A percentile compares a stretch with the other conserved stretches of the same genome.
Conservation (phyloP, 2,329 filamentous ascomycete genomes). For the Fusarium nygamai region DNA sequence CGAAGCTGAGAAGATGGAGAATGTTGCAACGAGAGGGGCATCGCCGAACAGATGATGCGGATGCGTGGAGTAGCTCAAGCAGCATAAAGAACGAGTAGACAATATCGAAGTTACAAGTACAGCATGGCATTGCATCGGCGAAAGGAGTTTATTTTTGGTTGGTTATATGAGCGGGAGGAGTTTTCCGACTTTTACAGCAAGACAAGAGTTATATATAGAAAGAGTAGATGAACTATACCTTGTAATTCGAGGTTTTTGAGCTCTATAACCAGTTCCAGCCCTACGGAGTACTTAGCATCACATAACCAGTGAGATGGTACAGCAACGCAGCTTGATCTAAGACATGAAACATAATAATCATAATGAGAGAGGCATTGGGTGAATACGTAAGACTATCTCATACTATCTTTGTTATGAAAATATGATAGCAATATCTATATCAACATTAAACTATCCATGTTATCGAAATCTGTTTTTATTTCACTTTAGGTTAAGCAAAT, state of each 20-base stretch:
- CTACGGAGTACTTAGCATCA: not conserved
- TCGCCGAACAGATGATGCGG: slow-evolving; percentile 13
- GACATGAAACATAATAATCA: not conserved
- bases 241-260: not conserved
- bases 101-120: not conserved
- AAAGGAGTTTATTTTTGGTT: slow-evolving; percentile 17
- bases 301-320: not conserved
- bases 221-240: not conserved
- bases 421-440: not conserved
- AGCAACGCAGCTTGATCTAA: not conserved
- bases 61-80: slow-evolving; percentile 25
- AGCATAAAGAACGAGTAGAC: slow-evolving; percentile 23
- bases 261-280: not conserved
- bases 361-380: not conserved
- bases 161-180: not conserved
- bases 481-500: not conserved
- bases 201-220: not conserved
- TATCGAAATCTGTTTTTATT: not conserved
- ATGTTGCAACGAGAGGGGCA: slow-evolving; percentile 36
- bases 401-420: no score
- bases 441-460: not conserved
- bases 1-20: slow-evolving; percentile 31
- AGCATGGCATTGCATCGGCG: slow-evolving; percentile 26
- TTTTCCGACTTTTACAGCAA: not conserved
- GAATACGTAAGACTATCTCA: not conserved